These are phyloP conservation scores for Plasmodium vivax DNA, from an alignment of 169 alveolate genomes.

Conservation along the genomic window DNA sequence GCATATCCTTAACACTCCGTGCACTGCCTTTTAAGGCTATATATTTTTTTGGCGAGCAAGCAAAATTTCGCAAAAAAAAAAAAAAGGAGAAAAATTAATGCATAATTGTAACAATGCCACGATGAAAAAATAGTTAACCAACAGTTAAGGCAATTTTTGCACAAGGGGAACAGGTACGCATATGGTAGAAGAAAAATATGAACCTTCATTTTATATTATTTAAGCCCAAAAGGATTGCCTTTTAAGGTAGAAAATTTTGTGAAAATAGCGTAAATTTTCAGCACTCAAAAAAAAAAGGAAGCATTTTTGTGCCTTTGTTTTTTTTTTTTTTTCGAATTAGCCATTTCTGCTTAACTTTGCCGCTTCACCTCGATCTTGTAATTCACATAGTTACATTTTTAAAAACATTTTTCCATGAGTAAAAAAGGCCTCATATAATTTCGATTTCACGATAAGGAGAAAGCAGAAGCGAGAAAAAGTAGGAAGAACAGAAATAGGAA, in stretches of 20 bases:
- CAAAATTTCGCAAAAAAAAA: not conserved
- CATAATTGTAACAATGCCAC: not conserved
- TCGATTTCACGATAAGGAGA: not conserved
- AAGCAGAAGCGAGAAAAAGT: not conserved
- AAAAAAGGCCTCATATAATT: not conserved
- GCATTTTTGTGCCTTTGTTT: not conserved
- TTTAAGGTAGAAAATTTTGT: not conserved
- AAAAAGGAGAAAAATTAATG: not conserved
- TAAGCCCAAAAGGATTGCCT: not conserved
- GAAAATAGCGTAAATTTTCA: not conserved
- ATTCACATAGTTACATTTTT: not conserved
- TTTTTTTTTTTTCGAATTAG: conserved; percentile 2
- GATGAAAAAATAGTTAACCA: not conserved
- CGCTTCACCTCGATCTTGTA: not conserved
- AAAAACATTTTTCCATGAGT: not conserved
- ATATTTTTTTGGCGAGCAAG: not conserved
- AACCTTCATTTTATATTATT: not conserved
- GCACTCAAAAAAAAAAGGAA: not conserved
- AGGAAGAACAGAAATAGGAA: not conserved
- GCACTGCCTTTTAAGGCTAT: not conserved
- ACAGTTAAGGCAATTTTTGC: not conserved
- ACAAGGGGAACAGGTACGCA: not conserved
- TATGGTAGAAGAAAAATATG: not conserved
- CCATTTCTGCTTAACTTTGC: not conserved
- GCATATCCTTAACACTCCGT: not conserved